Percentiles rank a stretch among this genome's conserved stretches.
Evolutionary conservation across 257 asterid species (phyloP).

Genomic region (Vinca minor): DNA sequence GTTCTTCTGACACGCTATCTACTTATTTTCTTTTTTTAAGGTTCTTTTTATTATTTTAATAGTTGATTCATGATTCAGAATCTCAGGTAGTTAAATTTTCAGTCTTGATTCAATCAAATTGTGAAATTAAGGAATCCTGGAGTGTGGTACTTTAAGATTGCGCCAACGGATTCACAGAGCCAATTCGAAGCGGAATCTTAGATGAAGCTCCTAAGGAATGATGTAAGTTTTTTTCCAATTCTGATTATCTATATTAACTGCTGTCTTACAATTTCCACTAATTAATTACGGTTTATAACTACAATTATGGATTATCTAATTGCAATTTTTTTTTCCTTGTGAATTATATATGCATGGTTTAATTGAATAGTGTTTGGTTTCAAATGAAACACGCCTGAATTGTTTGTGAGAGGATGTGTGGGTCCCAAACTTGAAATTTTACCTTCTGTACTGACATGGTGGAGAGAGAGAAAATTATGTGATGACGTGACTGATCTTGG

Average conservation of each 20-base stretch:
- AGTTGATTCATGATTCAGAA: not conserved
- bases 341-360: too few relatives aligned
- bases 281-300: not conserved
- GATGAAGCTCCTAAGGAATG: too few relatives aligned
- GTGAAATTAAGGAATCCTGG: not conserved
- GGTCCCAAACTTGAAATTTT: too few relatives aligned
- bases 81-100: not conserved
- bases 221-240: not conserved
- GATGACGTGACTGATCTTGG: not conserved
- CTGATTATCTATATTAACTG: too few relatives aligned
- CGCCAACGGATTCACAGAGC: not conserved
- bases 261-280: not conserved
- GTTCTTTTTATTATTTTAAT: not conserved
- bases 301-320: too few relatives aligned
- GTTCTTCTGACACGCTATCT: not conserved
- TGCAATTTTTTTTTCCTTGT: too few relatives aligned
- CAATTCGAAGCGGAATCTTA: constrained; percentile 1
- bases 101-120: not conserved
- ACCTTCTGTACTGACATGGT: not conserved
- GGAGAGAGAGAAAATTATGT: not conserved
- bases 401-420: too few relatives aligned
- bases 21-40: not conserved
- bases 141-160: not conserved
- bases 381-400: too few relatives aligned
- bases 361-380: too few relatives aligned